Evolutionary conservation across 768 basidiomycete genomes (phyloP).

Genomic region (Mycena rebaudengoi): DNA sequence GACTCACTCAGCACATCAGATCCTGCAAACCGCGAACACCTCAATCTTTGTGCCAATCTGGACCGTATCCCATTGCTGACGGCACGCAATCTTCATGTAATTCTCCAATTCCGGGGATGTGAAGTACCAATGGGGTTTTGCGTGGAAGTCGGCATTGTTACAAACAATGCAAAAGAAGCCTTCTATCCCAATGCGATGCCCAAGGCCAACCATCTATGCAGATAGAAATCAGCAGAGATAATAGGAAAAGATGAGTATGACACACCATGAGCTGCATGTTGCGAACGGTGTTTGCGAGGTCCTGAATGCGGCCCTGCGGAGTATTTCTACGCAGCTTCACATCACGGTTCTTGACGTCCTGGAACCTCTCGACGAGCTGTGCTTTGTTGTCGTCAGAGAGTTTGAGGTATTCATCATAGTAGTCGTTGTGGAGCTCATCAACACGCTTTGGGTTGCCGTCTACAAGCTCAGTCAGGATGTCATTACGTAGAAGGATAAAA

Average conservation of each 20-base stretch:
- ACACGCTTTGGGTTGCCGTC: neutral
- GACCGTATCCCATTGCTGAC: too few species aligned
- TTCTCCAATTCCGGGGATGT: too few species aligned
- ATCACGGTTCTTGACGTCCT: neutral
- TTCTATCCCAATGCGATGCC: neutral
- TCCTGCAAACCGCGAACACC: too few species aligned
- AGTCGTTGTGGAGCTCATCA: neutral
- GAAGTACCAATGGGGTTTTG: neutral
- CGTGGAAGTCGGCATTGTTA: neutral
- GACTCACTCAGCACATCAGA: neutral
- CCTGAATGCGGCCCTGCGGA: neutral
- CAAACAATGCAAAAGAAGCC: neutral
- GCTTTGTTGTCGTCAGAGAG: neutral
- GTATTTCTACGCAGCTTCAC: neutral
- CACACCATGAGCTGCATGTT: neutral
- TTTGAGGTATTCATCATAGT: neutral
- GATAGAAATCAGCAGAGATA: neutral
- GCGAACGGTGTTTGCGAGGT: neutral
- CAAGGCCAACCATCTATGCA: neutral
- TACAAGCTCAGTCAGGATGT: too few species aligned
- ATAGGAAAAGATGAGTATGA: neutral
- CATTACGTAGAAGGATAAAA: too few species aligned
- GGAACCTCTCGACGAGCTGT: neutral
- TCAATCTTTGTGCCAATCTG: too few species aligned
- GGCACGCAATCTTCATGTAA: too few species aligned